Base-by-base conservation (phyloP, 192 early-diverging fungal species). In the Backusella morwellensis region DNA sequence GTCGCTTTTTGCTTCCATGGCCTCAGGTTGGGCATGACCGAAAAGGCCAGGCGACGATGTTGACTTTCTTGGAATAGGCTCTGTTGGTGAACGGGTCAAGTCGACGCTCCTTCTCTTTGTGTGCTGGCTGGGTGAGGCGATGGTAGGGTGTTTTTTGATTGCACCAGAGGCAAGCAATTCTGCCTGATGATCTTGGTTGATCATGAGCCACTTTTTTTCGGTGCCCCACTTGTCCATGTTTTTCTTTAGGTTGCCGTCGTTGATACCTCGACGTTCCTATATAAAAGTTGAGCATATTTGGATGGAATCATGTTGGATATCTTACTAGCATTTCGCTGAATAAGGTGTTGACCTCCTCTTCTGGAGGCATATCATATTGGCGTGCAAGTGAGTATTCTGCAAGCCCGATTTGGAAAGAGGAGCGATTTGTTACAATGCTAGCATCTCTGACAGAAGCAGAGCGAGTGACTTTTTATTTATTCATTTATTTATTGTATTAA, bases 261-360 rank as follows among this genome's bases (percentile, higher is more conserved):
- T 78, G 66, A 88, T 86, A 32, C 84, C 88, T 77, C 87, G 78
- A 77, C 86, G 82, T 35, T 81, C 86, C 88, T 88, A 81, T 52
- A 59, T 17, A 23, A 36, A 56, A 72, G 42, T 42, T 38, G 11
- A 32, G 71, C 36, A 17, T 26, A 7, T 47, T 11, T 44, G 5
- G 0, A 44, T 5, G 42, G 47, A 1, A 50, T 50, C 6, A 26
- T 63, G 29, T 41, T 23, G 29, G 56, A 35, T 26, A 40, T 70
- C 75, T 32, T 86, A 87, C 88, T 81, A 90, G 85, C 83, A 90
- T 85, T 63, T 88, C 75, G 38, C 86, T 81, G 73, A 90, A 90
- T 41, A 85, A 70, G 68, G 75, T 68, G 40, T 90, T 84, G 50
- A 90, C 82, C 19, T 84, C 78, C 59, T 83, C 81, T 67, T 86